Base-by-base conservation (phyloP, 2,329 filamentous ascomycete species). In the Colletotrichum lupini region DNA sequence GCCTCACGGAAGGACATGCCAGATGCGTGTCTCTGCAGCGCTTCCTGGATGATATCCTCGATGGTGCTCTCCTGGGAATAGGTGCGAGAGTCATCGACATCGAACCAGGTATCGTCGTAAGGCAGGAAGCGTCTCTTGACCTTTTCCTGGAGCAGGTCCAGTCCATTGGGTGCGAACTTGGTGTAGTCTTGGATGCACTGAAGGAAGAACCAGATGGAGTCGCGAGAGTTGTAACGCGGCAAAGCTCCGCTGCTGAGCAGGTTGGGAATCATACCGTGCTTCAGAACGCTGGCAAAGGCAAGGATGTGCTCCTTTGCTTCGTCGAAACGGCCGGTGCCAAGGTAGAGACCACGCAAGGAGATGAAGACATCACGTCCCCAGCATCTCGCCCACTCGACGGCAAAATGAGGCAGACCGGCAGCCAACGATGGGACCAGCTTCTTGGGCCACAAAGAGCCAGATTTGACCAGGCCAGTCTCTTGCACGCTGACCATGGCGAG, bases 321-420 rank as follows among this genome's bases (percentile, higher is more conserved):
- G 2, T 89, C 90, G 78, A 93, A 98, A 9, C 97, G 92, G 2
- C 95, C 95, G 12, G 96, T 98, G 53, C 94, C 95, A 46, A 99
- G 90, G 77, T 94, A 94, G n/a, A 99, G 87, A 56, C 97, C 97
- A 63, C 97, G 93, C 53, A 98, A 90, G 16, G 97, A 97, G 75
- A 99, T 99, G 82, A 98, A 98, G 14, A 98, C 95, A 81, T 99
- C 97, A 68, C 97, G 92, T 8, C 97, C 97, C 97, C 97, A 99
- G 82, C 96, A 98, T 78, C 97, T 91, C 62, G 96, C 95, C 95
- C 97, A 99, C 78, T 95, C 93, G 9, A 94, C 93, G 0, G 97
- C 91, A 80, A 99, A 99, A 82, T 99, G 97, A 46, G 97, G 97
- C 59, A 99, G 85, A 19, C 97, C 97, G 37, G 97, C 97, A 22